Evolutionary conservation across 176 grass and related monocot genomes (phyloP), one percentile per base, ranked within the genome.

Genomic region (Musa itinerans): DNA sequence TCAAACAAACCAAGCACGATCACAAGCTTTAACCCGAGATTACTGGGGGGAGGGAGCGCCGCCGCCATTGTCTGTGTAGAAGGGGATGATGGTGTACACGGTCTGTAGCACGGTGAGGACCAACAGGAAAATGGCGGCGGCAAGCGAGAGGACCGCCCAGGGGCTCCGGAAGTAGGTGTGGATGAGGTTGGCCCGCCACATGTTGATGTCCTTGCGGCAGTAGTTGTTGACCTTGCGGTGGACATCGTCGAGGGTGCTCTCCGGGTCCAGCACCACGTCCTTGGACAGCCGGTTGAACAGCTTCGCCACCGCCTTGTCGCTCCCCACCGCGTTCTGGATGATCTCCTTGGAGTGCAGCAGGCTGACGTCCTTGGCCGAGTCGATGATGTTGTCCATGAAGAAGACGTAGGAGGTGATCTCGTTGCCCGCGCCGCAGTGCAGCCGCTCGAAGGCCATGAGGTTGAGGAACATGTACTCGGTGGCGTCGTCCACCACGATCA

Each of bases 361-460:
- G 66, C 74, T 90, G 4, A 96, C 89, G 73, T 96, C 92, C 79
- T 85, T 89, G 19, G 84, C 80, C 0, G 89, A 96, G 56, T 96
- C 84, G 70, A 92, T 83, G 69, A 96, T 91, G 79, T 81, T 91
- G 77, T 91, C 92, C 92, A 96, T 96, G 86, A 96, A 96, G 85
- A 96, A 96, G n/a, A 96, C 81, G 65, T 92, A 96, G 0, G 92
- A 86, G 1, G 92, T 96, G 8, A 96, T 81, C 76, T 96, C 87
- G 80, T 86, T 92, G 10, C 92, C 92, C 3, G 87, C 87, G 25
- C 83, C 85, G 7, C 84, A 81, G 72, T 96, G 87, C 27, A 96
- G 87, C 15, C 92, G 82, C 85, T 96, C 89, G 74, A 96, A 96
- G 43, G 92, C 92, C 92, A 90, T 96, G 72, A 96, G 80, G 83